Percentiles rank a stretch among this genome's conserved stretches.
These are phyloP conservation scores for Capsicum baccatum DNA, from an alignment of 257 asterid genomes.

Conservation along the genomic window DNA sequence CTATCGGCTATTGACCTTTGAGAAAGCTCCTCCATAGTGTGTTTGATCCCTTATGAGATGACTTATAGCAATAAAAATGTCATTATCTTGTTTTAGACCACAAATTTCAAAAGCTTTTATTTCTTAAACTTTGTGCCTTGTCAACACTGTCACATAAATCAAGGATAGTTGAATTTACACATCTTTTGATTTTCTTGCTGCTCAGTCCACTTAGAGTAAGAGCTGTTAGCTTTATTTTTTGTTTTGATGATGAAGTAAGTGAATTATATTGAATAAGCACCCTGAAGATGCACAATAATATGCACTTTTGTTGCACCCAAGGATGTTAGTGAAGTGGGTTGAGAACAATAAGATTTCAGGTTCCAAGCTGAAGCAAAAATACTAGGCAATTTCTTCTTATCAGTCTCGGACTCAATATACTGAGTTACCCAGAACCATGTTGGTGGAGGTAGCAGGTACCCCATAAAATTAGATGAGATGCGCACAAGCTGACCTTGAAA, in stretches of 20 bases:
- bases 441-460: not conserved
- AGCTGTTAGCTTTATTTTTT: constrained; percentile 1
- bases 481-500: not conserved
- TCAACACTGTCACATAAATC: not conserved
- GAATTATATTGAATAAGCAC: not conserved
- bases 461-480: not conserved
- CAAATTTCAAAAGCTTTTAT: not conserved
- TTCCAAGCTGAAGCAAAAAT: not conserved
- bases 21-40: no score
- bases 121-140: not conserved
- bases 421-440: not conserved
- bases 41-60: no score
- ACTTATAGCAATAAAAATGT: not conserved
- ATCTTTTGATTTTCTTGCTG: constrained; percentile 20
- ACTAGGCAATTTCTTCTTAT: not conserved
- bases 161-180: not conserved
- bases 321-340: not conserved
- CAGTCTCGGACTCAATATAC: not conserved
- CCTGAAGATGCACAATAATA: constrained; percentile 1
- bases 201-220: not conserved
- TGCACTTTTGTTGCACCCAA: not conserved
- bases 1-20: no score
- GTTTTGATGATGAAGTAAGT: not conserved
- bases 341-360: not conserved
- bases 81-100: not conserved